Evolutionary conservation across 1,284 basidiomycete genomes (phyloP).

Genomic region (Ganoderma lucidum): DNA sequence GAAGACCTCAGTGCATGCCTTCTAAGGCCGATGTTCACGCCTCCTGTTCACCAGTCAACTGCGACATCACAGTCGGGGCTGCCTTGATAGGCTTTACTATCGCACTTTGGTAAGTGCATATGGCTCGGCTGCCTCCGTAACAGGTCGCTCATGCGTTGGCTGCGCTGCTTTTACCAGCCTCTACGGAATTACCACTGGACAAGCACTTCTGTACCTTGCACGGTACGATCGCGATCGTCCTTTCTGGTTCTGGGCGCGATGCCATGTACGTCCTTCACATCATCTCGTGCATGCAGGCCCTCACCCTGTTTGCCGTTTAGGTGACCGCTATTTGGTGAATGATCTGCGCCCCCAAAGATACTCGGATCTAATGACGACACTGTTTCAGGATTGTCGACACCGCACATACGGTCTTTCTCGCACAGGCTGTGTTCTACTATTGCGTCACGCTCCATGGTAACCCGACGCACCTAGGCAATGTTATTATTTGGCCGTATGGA

Average conservation of each 20-base stretch:
- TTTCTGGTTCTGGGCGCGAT: neutral
- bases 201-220: conserved; percentile 18
- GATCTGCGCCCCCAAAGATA: neutral
- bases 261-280: conserved; percentile 1
- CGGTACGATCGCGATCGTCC: conserved; percentile 4
- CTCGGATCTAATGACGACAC: neutral
- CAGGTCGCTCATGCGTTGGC: neutral
- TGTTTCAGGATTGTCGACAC: conserved; percentile 16
- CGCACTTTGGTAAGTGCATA: conserved; percentile 19
- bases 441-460: conserved; percentile 15
- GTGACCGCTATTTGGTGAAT: conserved; percentile 21
- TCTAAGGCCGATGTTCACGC: neutral
- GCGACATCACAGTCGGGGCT: conserved; percentile 24
- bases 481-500: conserved; percentile 15
- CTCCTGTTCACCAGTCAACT: neutral
- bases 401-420: conserved; percentile 7
- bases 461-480: neutral
- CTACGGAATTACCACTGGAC: conserved; percentile 24
- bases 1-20: conserved; percentile 20
- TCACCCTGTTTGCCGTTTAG: conserved; percentile 1
- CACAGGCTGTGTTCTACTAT: conserved; percentile 7
- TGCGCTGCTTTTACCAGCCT: conserved; percentile 9
- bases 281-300: neutral
- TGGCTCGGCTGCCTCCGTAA: neutral
- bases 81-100: conserved; percentile 19